phyloP scores from a whole-genome alignment of 306 rosid genomes.

The Pyrus communis region DNA sequence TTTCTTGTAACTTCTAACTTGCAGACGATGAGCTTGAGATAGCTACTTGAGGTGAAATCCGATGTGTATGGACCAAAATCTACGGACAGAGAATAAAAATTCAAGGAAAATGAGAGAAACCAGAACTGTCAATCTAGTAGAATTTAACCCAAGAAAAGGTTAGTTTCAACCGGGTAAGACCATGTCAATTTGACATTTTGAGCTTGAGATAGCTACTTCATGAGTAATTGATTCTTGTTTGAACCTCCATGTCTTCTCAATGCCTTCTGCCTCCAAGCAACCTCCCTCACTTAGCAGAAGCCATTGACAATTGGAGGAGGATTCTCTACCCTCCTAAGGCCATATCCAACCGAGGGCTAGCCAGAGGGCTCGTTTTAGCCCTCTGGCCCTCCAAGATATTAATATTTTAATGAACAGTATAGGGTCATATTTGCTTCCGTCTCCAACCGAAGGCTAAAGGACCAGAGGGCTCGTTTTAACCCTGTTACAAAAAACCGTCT shows the following conservation, averaged over 20 bases:
- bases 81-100: neutral
- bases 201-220: conserved; percentile 62
- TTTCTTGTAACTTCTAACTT: too few relatives aligned
- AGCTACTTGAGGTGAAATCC: conserved; percentile 63
- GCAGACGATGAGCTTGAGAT: too few relatives aligned
- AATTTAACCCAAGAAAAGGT: neutral
- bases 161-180: conserved; percentile 56
- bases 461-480: too few relatives aligned
- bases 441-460: too few relatives aligned
- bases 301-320: conserved; percentile 40
- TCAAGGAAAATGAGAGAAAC: neutral
- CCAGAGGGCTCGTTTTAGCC: too few relatives aligned
- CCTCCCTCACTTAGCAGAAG: conserved; percentile 79
- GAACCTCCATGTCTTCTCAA: conserved; percentile 71
- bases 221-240: conserved; percentile 61
- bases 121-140: too few relatives aligned
- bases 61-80: neutral
- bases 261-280: conserved; percentile 73
- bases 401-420: too few relatives aligned
- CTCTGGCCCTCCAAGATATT: too few relatives aligned
- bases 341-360: too few relatives aligned
- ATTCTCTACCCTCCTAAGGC: too few relatives aligned
- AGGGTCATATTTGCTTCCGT: too few relatives aligned
- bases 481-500: too few relatives aligned
- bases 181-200: conserved; percentile 65